These are phyloP conservation scores for Cladorrhinum samala DNA, from an alignment of 495 filamentous ascomycete species.

Conservation along the genomic window DNA sequence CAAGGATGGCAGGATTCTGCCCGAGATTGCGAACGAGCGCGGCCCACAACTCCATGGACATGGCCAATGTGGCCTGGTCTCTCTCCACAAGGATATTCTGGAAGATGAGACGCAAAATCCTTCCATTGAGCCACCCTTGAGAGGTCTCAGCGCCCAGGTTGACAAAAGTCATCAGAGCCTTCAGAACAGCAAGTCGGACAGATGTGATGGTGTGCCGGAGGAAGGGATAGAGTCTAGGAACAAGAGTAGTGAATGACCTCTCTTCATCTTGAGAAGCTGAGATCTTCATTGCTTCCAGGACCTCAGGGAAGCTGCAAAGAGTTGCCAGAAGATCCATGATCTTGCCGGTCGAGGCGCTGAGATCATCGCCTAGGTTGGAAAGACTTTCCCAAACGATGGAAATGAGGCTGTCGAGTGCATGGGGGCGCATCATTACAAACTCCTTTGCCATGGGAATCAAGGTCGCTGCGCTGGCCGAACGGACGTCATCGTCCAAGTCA, in stretches of 20 bases:
- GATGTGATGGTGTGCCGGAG: constrained; percentile 94
- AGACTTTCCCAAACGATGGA: constrained; percentile 96
- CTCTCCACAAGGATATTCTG: constrained; percentile 94
- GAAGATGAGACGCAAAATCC: constrained; percentile 79
- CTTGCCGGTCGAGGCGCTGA: constrained; percentile 92
- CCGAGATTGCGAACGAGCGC: constrained; percentile 66
- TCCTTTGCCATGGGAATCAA: constrained; percentile 92
- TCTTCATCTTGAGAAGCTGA: constrained; percentile 78
- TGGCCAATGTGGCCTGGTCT: constrained; percentile 63
- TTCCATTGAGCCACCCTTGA: constrained; percentile 88
- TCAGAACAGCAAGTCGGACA: constrained; percentile 85
- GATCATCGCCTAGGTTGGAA: constrained; percentile 88
- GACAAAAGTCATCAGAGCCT: constrained; percentile 88
- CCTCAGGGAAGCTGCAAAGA: constrained; percentile 88
- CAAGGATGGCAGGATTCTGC: constrained; percentile 50
- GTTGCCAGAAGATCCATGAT: constrained; percentile 97
- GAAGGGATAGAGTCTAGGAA: constrained; percentile 93
- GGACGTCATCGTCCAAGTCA: constrained; percentile 90
- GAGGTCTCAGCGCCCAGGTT: constrained; percentile 76
- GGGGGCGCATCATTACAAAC: constrained; percentile 75
- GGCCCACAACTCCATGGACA: constrained; percentile 82
- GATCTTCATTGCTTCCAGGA: constrained; percentile 86
- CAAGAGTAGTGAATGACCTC: constrained; percentile 83
- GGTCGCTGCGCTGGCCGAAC: constrained; percentile 92
- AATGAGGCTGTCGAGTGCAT: constrained; percentile 71